Conservation (phyloP, 179 eudicot species). For the Camellia oleifera region DNA sequence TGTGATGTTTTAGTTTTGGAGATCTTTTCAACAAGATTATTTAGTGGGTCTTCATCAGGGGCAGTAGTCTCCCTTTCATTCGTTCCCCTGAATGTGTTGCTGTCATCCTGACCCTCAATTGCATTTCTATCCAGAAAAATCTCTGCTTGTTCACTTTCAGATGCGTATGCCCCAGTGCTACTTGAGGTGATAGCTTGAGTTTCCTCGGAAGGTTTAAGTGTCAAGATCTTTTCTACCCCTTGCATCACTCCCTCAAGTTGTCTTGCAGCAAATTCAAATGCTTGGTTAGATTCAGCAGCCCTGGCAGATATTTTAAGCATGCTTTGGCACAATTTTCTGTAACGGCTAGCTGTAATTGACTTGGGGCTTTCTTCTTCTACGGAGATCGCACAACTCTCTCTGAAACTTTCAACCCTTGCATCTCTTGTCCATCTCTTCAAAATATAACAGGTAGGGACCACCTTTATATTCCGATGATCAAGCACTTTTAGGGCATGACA, state of each 20-base stretch:
- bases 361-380: constrained; percentile 5
- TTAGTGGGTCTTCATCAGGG: constrained; percentile 10
- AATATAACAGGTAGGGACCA: constrained; percentile 25
- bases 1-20: constrained; percentile 5
- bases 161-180: constrained; percentile 15
- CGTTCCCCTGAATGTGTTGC: constrained; percentile 3
- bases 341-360: constrained; percentile 17
- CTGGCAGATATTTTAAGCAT: constrained; percentile 24
- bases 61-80: constrained; percentile 14
- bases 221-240: constrained; percentile 26
- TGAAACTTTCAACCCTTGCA: constrained; percentile 17
- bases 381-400: constrained; percentile 2
- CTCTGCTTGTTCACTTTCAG: constrained; percentile 25
- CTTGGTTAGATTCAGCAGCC: constrained; percentile 22
- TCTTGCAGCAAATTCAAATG: constrained; percentile 23
- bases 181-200: constrained; percentile 18
- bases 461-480: constrained; percentile 22
- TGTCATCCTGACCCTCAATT: constrained; percentile 14
- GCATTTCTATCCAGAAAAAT: constrained; percentile 16
- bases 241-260: constrained; percentile 21
- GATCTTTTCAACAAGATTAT: constrained; percentile 7
- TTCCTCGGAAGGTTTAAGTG: constrained; percentile 16
- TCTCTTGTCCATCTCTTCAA: constrained; percentile 27
- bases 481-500: constrained; percentile 31
- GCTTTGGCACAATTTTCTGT: constrained; percentile 18